These are phyloP conservation scores for Podila clonocystis DNA, from an alignment of 192 early-diverging fungal species.

Conservation along the genomic window DNA sequence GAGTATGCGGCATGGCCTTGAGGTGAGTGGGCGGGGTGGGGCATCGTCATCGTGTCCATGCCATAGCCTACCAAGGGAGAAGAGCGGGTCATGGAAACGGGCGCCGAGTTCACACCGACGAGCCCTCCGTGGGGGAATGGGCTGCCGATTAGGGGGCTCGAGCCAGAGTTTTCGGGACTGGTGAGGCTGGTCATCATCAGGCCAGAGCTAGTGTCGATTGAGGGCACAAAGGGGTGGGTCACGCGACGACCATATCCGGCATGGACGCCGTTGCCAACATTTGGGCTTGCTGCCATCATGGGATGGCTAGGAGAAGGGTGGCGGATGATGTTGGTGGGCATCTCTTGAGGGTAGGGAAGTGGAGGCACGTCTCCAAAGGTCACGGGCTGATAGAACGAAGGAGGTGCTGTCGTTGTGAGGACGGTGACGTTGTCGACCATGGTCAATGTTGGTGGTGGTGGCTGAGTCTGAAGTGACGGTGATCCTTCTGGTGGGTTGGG, in stretches of 20 bases:
- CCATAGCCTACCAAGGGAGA: conserved; percentile 38
- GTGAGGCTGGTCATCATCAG: conserved; percentile 33
- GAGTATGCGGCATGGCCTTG: neutral
- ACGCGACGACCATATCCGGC: conserved; percentile 29
- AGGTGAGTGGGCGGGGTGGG: conserved; percentile 2
- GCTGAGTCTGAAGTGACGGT: neutral
- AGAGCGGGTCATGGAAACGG: conserved; percentile 29
- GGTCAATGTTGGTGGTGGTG: neutral
- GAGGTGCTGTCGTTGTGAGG: neutral
- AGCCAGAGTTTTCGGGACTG: conserved; percentile 40
- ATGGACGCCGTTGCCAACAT: neutral
- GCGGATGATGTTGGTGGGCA: conserved; percentile 9
- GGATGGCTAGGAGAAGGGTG: conserved; percentile 2
- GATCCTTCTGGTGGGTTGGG: conserved; percentile 7
- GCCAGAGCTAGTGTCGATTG: conserved; percentile 42
- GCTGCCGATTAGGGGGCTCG: conserved; percentile 38
- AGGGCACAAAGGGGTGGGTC: conserved; percentile 47
- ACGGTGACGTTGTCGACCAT: neutral
- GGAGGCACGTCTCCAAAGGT: neutral
- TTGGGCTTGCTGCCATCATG: conserved; percentile 24
- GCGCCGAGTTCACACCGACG: conserved; percentile 16
- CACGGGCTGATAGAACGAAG: neutral
- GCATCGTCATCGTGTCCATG: conserved; percentile 41
- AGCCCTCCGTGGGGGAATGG: conserved; percentile 26
- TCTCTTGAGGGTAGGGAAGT: conserved; percentile 21